Evolutionary conservation across 495 filamentous ascomycete genomes (phyloP).

Genomic region (Hypomontagnella submonticulosa): DNA sequence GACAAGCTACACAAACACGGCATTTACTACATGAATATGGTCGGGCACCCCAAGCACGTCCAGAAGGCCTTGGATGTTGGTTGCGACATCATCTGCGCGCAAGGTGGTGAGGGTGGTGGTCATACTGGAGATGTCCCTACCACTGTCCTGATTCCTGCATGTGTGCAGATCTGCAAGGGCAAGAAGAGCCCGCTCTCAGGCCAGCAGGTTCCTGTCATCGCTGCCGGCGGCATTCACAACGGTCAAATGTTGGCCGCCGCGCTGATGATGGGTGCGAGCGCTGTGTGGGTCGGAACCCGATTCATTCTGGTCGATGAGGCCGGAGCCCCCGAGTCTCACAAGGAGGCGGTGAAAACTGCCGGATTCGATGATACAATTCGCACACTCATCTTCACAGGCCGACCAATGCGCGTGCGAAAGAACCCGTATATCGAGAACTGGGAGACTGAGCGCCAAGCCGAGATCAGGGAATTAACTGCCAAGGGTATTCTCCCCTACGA

Average conservation of each 20-base stretch:
- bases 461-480: slow-evolving; percentile 90
- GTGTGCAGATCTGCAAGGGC: slow-evolving; percentile 82
- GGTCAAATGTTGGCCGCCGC: slow-evolving; percentile 89
- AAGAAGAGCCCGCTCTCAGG: slow-evolving; percentile 89
- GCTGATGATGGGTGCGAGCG: slow-evolving; percentile 90
- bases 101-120: slow-evolving; percentile 91
- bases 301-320: slow-evolving; percentile 96
- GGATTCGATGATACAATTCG: slow-evolving; percentile 94
- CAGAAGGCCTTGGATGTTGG: slow-evolving; percentile 90
- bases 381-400: slow-evolving; percentile 98
- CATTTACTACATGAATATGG: slow-evolving; percentile 99
- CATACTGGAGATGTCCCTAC: slow-evolving; percentile 94
- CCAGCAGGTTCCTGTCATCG: slow-evolving; percentile 86
- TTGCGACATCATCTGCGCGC: slow-evolving; percentile 90
- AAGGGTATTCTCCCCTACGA: slow-evolving; percentile 94
- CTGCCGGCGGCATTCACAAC: slow-evolving; percentile 94
- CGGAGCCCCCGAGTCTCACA: slow-evolving; percentile 91
- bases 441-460: slow-evolving; percentile 87
- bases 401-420: slow-evolving; percentile 90
- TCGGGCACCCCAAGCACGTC: slow-evolving; percentile 99
- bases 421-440: slow-evolving; percentile 95
- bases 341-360: slow-evolving; percentile 93
- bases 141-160: slow-evolving; percentile 87
- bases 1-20: slow-evolving; percentile 87
- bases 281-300: slow-evolving; percentile 95